Base-by-base conservation (phyloP, 1,284 basidiomycete genomes). In the Malassezia japonica region DNA sequence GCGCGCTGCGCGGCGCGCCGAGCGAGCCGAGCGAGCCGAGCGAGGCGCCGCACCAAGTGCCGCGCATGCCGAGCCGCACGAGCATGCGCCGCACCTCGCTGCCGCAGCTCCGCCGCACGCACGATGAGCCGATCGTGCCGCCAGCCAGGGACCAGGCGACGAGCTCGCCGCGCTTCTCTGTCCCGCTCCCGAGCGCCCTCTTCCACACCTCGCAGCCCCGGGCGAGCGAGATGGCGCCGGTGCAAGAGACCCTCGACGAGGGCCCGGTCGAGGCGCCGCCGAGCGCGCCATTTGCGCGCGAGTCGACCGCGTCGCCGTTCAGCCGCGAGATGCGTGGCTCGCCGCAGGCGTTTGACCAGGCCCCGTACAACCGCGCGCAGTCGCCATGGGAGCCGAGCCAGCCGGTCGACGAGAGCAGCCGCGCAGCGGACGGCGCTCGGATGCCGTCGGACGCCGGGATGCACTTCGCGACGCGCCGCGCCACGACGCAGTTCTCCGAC, bases 401-500 rank as follows among this genome's bases (percentile, higher is more conserved):
- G 6, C n/a, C n/a, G 15, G n/a, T n/a, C n/a, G n/a, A n/a, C n/a
- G n/a, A n/a, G n/a, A n/a, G n/a, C n/a, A 6, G 32, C 6, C 32
- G 32, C 2, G 32, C 3, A 6, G 15, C 32, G n/a, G 2, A 1
- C 3, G 12, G 15, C n/a, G n/a, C n/a, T n/a, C n/a, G n/a, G n/a
- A n/a, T 29, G 28, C 3, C 12, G 3, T 8, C 10, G 4, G 9
- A 23, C 15, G 65, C 66, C 37, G 37, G 74, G 29, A 61, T 74
- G 57, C 72, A 73, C 18, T 59, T 57, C 15, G 57, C 53, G 15
- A 47, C 49, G 15, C 43, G 48, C 10, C 59, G 63, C 32, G 12
- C 34, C 6, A 58, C 23, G 28, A 67, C 71, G 56, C 72, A 75
- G 16, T 61, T 78, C 35, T 70, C 75, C 5, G 62, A 73, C 6